phyloP scores from a whole-genome alignment of 352 stramenopile genomes.

The Pythium plurisporium region DNA sequence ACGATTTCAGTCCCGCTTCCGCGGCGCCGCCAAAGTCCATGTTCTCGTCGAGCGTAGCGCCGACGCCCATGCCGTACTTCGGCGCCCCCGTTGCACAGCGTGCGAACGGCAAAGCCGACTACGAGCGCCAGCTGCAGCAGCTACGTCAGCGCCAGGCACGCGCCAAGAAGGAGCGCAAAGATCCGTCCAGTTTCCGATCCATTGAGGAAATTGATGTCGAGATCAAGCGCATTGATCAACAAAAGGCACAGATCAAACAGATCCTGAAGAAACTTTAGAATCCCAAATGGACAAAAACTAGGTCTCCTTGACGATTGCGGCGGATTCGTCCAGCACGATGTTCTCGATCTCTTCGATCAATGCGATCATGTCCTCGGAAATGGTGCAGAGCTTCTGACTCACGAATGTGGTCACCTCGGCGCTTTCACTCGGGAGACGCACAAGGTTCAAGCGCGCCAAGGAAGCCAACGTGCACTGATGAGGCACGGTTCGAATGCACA shows the following conservation, averaged over 20 bases:
- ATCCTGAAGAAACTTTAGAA: slow-evolving; percentile 18
- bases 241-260: slow-evolving; percentile 28
- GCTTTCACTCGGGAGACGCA: slow-evolving; percentile 4
- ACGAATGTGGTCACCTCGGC: not conserved
- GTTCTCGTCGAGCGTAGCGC: slow-evolving; percentile 9
- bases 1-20: slow-evolving; percentile 1
- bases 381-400: slow-evolving; percentile 10
- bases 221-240: slow-evolving; percentile 26
- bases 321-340: slow-evolving; percentile 7
- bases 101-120: slow-evolving; percentile 13
- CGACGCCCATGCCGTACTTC: slow-evolving; percentile 24
- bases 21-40: slow-evolving; percentile 5
- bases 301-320: too few species aligned
- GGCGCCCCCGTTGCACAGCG: not conserved
- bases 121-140: slow-evolving; percentile 19
- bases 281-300: not conserved
- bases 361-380: slow-evolving; percentile 5
- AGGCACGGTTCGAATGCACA: not conserved
- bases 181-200: slow-evolving; percentile 13
- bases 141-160: slow-evolving; percentile 15
- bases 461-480: not conserved
- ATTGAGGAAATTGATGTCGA: slow-evolving; percentile 20
- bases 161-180: slow-evolving; percentile 8
- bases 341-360: slow-evolving; percentile 9
- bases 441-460: not conserved